Conservation (phyloP, 2,329 filamentous ascomycete genomes). For the Ascocoryne sarcoides region DNA sequence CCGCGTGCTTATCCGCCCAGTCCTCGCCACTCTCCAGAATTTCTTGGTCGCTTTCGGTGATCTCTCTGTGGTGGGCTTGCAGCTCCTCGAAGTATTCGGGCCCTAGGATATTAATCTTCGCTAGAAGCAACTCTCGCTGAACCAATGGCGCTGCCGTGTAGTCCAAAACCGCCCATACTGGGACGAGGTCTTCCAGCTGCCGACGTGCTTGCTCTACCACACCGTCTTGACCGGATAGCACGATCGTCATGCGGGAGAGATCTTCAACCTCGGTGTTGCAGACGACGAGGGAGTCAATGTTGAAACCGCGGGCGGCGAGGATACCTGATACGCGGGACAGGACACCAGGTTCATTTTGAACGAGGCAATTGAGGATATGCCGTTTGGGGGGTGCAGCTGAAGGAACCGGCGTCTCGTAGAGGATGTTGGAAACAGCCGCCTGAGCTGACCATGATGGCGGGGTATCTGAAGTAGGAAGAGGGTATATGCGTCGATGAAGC, state of each 20-base stretch:
- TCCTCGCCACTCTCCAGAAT: constrained; percentile 33
- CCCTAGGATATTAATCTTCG: constrained; percentile 93
- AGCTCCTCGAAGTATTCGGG: constrained; percentile 98
- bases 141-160: constrained; percentile 90
- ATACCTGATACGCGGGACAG: constrained; percentile 95
- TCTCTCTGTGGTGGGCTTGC: constrained; percentile 89
- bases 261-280: constrained; percentile 97
- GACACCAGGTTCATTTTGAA: constrained; percentile 98
- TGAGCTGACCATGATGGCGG: constrained; percentile 80
- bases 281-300: constrained; percentile 96
- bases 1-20: constrained; percentile 24
- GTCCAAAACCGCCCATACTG: constrained; percentile 96
- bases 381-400: constrained; percentile 79
- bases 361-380: constrained; percentile 94
- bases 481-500: constrained; percentile 79
- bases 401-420: constrained; percentile 92
- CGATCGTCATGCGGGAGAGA: constrained; percentile 96
- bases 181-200: constrained; percentile 92
- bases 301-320: constrained; percentile 91
- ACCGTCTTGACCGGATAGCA: constrained; percentile 89
- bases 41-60: constrained; percentile 42
- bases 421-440: constrained; percentile 92
- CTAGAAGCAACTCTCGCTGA: constrained; percentile 88
- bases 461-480: constrained; percentile 69
- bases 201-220: constrained; percentile 94